Base-by-base conservation (phyloP, 805 yeast species). In the Komagataella phaffii region DNA sequence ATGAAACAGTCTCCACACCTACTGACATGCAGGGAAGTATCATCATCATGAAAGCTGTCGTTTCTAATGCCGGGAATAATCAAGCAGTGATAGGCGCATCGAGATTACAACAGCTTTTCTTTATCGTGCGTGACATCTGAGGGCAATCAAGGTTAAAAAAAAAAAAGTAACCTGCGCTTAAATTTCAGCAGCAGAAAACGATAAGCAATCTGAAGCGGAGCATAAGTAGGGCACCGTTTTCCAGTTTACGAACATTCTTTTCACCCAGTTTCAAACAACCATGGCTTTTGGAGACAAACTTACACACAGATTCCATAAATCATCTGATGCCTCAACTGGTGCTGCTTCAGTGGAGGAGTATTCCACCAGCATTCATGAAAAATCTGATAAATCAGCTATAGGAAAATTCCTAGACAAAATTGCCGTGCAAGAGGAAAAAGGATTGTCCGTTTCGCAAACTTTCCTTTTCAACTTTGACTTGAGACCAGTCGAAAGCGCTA, bases 401-500 rank as follows among this genome's bases (percentile, higher is more conserved):
- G 14, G 40, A 17, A 45, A 17, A 7, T 17, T 45, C 19, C 24
- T 45, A 21, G 24, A 45, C 10, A 24, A 21, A 21, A 7, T 45
- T 7, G 24, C 30, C 10, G 47, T 45, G 19, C 47, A 45, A 12
- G 24, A 45, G 8, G 24, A 18, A 17, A 48, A 64, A 30, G 63
- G 60, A 3, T 55, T 83, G 44, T 68, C 85, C 0, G 56, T 78
- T 3, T 57, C 78, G 2, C 87, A 86, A 59, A 70, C 83, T 56
- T 88, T 85, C 59, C 72, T 88, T 45, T 77, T 74, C 61, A 88
- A 88, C 65, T 72, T 74, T 57, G 96, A 88, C 68, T 72, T 88
- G 59, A 77, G 79, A 56, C 96, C 96, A 0, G 88, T 88, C 3
- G 91, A 87, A 61, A 73, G 67, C 14, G 76, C 69, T 3, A 79